Percentiles rank a stretch among this genome's conserved stretches.
Evolutionary conservation across 495 filamentous ascomycete genomes (phyloP).

Genomic region (Penicillium alfredii): DNA sequence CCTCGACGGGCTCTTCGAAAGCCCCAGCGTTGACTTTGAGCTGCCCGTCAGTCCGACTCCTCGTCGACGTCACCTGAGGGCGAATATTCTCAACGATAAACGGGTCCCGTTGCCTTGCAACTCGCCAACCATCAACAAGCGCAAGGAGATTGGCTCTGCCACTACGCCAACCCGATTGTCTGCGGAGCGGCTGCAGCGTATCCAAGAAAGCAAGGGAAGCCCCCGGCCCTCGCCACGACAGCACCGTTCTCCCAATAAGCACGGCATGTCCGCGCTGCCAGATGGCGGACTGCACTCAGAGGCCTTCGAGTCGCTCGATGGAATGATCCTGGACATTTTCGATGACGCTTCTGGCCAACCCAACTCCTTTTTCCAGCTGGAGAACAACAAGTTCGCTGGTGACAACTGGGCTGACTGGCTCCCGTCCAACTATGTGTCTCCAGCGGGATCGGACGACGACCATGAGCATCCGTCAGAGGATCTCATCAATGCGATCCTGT

Average conservation of each 20-base stretch:
- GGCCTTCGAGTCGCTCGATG: constrained; percentile 29
- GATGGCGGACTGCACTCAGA: constrained; percentile 21
- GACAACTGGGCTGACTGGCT: constrained; percentile 39
- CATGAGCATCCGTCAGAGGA: constrained; percentile 23
- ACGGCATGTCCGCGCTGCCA: constrained; percentile 15
- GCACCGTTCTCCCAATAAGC: constrained; percentile 24
- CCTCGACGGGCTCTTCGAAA: constrained; percentile 56
- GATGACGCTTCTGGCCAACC: constrained; percentile 21
- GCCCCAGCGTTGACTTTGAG: constrained; percentile 34
- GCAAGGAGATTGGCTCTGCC: constrained; percentile 19
- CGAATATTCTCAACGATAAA: constrained; percentile 46
- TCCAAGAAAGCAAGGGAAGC: constrained; percentile 26
- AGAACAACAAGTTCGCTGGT: constrained; percentile 15
- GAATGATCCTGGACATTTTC: constrained; percentile 41
- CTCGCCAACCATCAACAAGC: constrained; percentile 29
- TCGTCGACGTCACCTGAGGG: constrained; percentile 37
- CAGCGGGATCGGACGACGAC: constrained; percentile 23
- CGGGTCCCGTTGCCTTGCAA: constrained; percentile 33
- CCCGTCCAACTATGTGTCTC: constrained; percentile 33
- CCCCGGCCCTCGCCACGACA: constrained; percentile 17
- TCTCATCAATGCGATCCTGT: constrained; percentile 36
- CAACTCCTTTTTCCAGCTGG: constrained; percentile 23
- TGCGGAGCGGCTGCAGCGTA: constrained; percentile 34
- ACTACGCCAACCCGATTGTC: constrained; percentile 30
- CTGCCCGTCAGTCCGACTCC: constrained; percentile 60